These are phyloP conservation scores for Pichia paraexigua DNA, from an alignment of 805 yeast genomes.

Conservation along the genomic window DNA sequence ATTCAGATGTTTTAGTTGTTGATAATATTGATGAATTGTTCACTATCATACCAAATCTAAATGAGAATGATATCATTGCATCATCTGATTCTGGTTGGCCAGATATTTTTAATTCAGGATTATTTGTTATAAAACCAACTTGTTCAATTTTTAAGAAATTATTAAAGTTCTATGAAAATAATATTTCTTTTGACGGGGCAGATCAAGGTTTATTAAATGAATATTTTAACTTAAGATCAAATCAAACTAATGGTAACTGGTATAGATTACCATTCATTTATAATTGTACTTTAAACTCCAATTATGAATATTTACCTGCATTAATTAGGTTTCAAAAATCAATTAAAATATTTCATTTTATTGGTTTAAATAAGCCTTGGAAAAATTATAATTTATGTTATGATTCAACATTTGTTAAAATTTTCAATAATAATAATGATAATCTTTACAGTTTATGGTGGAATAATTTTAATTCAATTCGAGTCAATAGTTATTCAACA, in stretches of 20 bases:
- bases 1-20: constrained; percentile 46
- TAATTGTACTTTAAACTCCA: constrained; percentile 59
- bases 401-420: constrained; percentile 9
- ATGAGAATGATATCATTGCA: constrained; percentile 35
- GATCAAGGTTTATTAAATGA: constrained; percentile 88
- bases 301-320: constrained; percentile 31
- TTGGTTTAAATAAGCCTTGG: constrained; percentile 52
- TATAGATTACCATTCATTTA: constrained; percentile 65
- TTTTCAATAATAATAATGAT: constrained; percentile 12
- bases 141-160: constrained; percentile 35
- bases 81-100: constrained; percentile 90
- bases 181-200: constrained; percentile 67
- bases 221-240: constrained; percentile 38
- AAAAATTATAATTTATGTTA: constrained; percentile 7
- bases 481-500: constrained; percentile 12
- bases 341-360: constrained; percentile 55
- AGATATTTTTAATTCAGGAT: constrained; percentile 79
- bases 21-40: constrained; percentile 27
- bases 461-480: constrained; percentile 18
- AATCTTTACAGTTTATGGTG: constrained; percentile 26
- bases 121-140: constrained; percentile 54
- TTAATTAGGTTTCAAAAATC: constrained; percentile 21
- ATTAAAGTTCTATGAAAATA: constrained; percentile 20
- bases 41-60: constrained; percentile 14
- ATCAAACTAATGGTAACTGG: constrained; percentile 40